Base-by-base conservation (phyloP, 768 basidiomycete genomes). In the Mycena floridula region DNA sequence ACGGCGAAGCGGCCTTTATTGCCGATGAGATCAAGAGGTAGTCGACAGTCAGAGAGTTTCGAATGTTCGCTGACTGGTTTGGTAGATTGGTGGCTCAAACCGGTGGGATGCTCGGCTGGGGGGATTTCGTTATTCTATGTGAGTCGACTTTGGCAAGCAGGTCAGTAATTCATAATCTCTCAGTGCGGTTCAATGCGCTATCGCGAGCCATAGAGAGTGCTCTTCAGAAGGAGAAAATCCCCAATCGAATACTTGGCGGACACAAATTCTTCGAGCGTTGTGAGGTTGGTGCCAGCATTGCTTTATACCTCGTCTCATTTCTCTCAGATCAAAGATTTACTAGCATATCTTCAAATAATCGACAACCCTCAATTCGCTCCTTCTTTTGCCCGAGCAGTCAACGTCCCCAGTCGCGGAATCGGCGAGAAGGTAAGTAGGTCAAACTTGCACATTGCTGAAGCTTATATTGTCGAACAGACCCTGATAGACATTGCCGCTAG, bases 41-140 rank as follows among this genome's bases (percentile, higher is more conserved):
- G 32, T 35, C 7, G 13, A 4, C 32, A 15, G 32, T 18, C 18
- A 9, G 28, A 9, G 9, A 15, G 3, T 18, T 35, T 35, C 18
- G 13, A 13, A 7, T 35, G 32, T 35, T 18, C 7, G 7, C 3
- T 35, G 13, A 13, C 13, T 18, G 18, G 9, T 35, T 3, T 18
- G 32, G 4, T 15, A 35, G 88, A 23, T 50, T 86, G 20, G 72
- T 84, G n/a, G 85, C 86, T 0, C 71, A 78, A 47, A 80, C 81
- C 50, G 89, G 89, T 13, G 86, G 85, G 1, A 63, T 76, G 38
- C 61, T 94, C 11, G 66, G 64, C 16, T 90, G 79, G 71, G 76
- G 76, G 21, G 90, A 93, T 59, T 88, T 89, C 58, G 88, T 79
- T 5, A 72, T 94, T n/a, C 70, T 94, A n/a, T 65, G 88, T 89